Conservation (phyloP, 306 rosid genomes). For the Castanospermum australe region DNA sequence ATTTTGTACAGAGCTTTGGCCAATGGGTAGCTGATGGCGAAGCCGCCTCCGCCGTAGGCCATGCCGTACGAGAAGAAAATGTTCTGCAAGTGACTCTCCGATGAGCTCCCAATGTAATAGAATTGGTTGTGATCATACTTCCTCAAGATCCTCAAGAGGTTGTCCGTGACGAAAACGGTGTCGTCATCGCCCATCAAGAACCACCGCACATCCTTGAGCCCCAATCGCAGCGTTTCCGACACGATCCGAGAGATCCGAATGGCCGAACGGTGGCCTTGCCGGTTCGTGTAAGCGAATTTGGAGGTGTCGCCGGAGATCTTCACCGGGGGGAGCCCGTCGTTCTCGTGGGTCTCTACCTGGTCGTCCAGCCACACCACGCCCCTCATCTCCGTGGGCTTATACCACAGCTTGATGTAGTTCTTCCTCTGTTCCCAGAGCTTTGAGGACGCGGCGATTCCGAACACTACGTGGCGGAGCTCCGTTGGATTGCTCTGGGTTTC, state of each 20-base stretch:
- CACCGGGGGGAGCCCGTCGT: conserved; percentile 61
- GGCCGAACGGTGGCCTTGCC: conserved; percentile 97
- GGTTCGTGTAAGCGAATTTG: conserved; percentile 57
- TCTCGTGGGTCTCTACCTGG: conserved; percentile 10
- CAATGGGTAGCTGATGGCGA: conserved; percentile 85
- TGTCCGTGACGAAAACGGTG: conserved; percentile 87
- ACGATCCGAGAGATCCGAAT: conserved; percentile 96
- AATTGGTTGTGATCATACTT: conserved; percentile 83
- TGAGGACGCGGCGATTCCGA: conserved; percentile 95
- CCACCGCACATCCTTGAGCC: conserved; percentile 78
- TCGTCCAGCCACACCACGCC: conserved; percentile 94
- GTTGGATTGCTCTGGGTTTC: conserved; percentile 30
- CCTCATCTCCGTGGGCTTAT: conserved; percentile 62
- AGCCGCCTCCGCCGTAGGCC: conserved; percentile 99
- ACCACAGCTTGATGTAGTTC: conserved; percentile 94
- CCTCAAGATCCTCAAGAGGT: conserved; percentile 59
- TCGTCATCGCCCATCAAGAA: conserved; percentile 99
- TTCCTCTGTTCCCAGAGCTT: conserved; percentile 84
- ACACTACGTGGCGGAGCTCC: conserved; percentile 61
- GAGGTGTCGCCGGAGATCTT: conserved; percentile 77
- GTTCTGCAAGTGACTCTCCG: conserved; percentile 92
- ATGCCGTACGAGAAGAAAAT: conserved; percentile 87
- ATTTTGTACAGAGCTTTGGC: conserved; percentile 68
- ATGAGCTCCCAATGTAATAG: conserved; percentile 87
- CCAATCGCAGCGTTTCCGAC: conserved; percentile 77